A percentile compares a stretch with the other conserved stretches of the same genome.
These are phyloP conservation scores for Lolium perenne DNA, from an alignment of 176 grass and related monocot genomes.

Conservation along the genomic window DNA sequence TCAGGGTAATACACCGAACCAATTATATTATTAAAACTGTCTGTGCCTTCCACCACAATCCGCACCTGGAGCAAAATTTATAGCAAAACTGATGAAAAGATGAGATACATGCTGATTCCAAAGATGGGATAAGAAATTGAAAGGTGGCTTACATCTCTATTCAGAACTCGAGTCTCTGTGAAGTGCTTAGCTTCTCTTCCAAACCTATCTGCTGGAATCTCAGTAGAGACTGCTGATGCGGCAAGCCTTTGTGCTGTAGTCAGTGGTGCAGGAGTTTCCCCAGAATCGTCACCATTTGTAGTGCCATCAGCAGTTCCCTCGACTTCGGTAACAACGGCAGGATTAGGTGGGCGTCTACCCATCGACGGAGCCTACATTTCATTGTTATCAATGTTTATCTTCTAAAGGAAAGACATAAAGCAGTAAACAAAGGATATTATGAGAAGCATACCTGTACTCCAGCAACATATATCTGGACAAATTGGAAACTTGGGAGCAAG, in stretches of 20 bases:
- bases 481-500: constrained; percentile 87
- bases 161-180: constrained; percentile 83
- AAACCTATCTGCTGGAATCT: constrained; percentile 85
- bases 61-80: constrained; percentile 63
- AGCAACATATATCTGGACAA: constrained; percentile 94
- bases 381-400: constrained; percentile 30
- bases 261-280: constrained; percentile 56
- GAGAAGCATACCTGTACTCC: constrained; percentile 76
- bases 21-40: constrained; percentile 91
- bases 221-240: constrained; percentile 61
- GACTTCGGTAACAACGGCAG: constrained; percentile 49
- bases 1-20: constrained; percentile 95
- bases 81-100: constrained; percentile 33
- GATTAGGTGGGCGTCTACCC: constrained; percentile 73
- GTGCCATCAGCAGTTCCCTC: constrained; percentile 47
- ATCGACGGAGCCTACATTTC: constrained; percentile 76
- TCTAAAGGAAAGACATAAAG: constrained; percentile 14
- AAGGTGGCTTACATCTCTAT: constrained; percentile 76
- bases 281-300: constrained; percentile 66
- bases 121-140: constrained; percentile 29
- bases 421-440: constrained; percentile 15
- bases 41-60: constrained; percentile 94
- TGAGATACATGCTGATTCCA: constrained; percentile 24
- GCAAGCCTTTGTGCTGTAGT: constrained; percentile 90
- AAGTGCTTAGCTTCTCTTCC: constrained; percentile 94